These are phyloP conservation scores for Rhododendron griersonianum DNA, from an alignment of 148 eudicot species.

Conservation along the genomic window DNA sequence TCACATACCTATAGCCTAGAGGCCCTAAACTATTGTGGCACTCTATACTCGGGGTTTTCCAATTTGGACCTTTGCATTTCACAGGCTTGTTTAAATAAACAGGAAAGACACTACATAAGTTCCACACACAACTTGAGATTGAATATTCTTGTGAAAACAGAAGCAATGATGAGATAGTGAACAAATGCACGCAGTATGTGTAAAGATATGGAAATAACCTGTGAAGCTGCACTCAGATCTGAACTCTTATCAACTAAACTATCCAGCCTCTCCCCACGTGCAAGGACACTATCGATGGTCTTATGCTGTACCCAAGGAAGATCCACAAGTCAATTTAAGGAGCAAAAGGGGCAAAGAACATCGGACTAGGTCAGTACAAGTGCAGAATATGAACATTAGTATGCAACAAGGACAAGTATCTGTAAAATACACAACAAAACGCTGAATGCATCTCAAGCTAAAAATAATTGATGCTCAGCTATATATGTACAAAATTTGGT, in stretches of 20 bases:
- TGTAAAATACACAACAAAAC: not conserved
- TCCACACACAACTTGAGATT: not conserved
- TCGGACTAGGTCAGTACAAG: not conserved
- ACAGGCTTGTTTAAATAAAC: not conserved
- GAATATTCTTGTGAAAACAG: not conserved
- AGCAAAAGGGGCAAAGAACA: not conserved
- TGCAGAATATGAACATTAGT: not conserved
- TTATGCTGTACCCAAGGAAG: slow-evolving; percentile 51
- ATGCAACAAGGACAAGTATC: not conserved
- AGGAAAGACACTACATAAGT: not conserved
- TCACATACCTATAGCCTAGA: not conserved
- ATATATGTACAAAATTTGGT: not conserved
- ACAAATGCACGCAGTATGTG: not conserved
- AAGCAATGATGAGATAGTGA: not conserved
- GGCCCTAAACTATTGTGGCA: not conserved
- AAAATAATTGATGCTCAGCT: not conserved
- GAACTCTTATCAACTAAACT: slow-evolving; percentile 95
- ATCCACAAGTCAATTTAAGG: not conserved
- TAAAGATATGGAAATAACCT: slow-evolving; percentile 32
- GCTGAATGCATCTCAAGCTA: not conserved
- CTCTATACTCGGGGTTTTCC: not conserved
- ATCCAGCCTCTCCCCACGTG: slow-evolving; percentile 82
- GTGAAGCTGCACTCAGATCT: slow-evolving; percentile 89
- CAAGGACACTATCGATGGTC: slow-evolving; percentile 89
- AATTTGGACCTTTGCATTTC: not conserved